These are phyloP conservation scores for Podochytrium sp. DNA, from an alignment of 192 early-diverging fungal genomes.

Conservation along the genomic window DNA sequence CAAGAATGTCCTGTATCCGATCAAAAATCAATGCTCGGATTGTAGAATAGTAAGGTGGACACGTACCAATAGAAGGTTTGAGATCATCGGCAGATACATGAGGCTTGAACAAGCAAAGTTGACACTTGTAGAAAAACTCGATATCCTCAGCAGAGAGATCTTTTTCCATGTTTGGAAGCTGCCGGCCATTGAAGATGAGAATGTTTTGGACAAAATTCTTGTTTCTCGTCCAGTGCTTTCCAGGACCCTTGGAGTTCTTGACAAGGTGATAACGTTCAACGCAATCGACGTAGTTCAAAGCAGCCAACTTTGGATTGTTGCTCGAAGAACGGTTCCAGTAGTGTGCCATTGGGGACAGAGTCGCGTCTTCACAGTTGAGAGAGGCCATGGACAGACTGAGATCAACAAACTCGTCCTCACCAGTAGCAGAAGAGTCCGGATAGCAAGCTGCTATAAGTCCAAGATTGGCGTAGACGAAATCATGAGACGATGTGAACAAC, in stretches of 20 bases:
- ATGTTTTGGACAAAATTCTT: background rate
- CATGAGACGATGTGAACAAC: background rate
- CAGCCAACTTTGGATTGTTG: background rate
- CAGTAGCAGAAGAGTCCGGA: background rate
- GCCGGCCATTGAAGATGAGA: background rate
- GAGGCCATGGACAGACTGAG: background rate
- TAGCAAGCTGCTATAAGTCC: background rate
- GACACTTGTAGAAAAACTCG: background rate
- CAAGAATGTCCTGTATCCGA: no score
- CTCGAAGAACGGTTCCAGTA: background rate
- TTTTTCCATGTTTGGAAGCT: background rate
- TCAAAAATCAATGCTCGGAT: no score
- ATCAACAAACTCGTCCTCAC: background rate
- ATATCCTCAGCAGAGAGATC: background rate
- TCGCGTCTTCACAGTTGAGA: background rate
- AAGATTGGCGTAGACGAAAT: background rate
- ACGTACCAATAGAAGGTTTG: background rate
- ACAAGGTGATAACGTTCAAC: background rate
- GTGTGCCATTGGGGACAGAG: no score
- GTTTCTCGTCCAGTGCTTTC: background rate
- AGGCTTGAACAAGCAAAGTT: background rate
- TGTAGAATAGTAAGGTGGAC: background rate
- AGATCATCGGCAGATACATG: background rate
- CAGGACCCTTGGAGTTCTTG: background rate
- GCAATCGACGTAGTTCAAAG: background rate